These are phyloP conservation scores for Shiraia sp. DNA, from an alignment of 2,329 filamentous ascomycete species.

Conservation along the genomic window DNA sequence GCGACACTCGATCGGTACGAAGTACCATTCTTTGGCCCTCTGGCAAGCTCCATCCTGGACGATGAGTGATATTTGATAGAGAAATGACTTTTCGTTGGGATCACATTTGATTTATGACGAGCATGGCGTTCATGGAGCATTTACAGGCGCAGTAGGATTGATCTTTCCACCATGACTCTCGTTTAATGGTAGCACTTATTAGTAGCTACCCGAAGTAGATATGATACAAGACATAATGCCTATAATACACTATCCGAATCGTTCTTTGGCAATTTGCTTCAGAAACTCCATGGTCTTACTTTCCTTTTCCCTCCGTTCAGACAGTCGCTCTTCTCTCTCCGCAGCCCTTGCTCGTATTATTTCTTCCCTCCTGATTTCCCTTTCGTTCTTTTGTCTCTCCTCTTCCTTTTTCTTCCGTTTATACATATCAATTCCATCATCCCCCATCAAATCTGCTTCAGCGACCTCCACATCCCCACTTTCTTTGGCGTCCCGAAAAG, in stretches of 20 bases:
- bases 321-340: slow-evolving; percentile 78
- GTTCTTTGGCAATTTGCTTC: slow-evolving; percentile 74
- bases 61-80: slow-evolving; percentile 64
- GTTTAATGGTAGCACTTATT: neutral
- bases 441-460: slow-evolving; percentile 79
- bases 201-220: neutral
- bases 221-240: neutral
- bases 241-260: slow-evolving; percentile 51
- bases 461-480: slow-evolving; percentile 67
- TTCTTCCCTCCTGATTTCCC: slow-evolving; percentile 83
- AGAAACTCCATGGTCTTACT: slow-evolving; percentile 83
- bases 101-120: neutral
- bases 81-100: neutral
- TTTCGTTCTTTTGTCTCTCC: slow-evolving; percentile 76
- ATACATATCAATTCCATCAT: slow-evolving; percentile 65
- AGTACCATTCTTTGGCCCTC: slow-evolving; percentile 79
- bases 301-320: slow-evolving; percentile 74
- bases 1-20: slow-evolving; percentile 73
- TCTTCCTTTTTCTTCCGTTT: slow-evolving; percentile 68
- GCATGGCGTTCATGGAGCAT: slow-evolving; percentile 15
- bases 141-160: neutral
- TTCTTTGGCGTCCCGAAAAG: slow-evolving; percentile 69
- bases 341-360: slow-evolving; percentile 72
- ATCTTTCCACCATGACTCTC: neutral
- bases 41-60: slow-evolving; percentile 89